Evolutionary conservation across 164 flowering plant species (phyloP), one percentile per base, ranked within the genome.

Genomic region (Euptelea pleiosperma): DNA sequence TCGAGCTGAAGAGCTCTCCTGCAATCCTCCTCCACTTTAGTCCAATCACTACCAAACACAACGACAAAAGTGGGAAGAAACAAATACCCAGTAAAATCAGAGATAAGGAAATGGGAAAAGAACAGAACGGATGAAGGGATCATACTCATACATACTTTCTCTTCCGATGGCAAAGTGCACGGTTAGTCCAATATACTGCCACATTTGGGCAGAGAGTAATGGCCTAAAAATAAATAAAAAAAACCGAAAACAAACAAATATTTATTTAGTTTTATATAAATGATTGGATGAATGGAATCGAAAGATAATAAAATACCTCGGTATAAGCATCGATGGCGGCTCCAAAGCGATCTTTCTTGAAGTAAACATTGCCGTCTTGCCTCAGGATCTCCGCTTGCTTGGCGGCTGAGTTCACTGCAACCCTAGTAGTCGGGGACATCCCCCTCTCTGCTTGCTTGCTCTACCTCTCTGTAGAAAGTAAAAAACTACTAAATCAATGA

Each of bases 311-410:
- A 48, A 30, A 26, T 40, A 88, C 98, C 90, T 81, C 92, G 0
- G 98, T 89, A 45, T 91, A 89, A 31, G 98, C 98, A 54, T 91
- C 98, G 29, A 89, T 91, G 70, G 98, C 96, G 51, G 98, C 98
- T 3, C 75, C 87, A 34, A 81, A 81, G 0, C 84, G 78, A 11
- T 69, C 71, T 55, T 80, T 86, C 51, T 61, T 69, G 80, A 83
- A 91, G 71, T 60, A 86, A 24, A 6, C 0, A 63, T 91, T 91
- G 1, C 96, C 98, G 25, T 80, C 78, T 64, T 69, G 63, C 45
- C 64, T 76, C 11, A 83, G 74, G 15, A 50, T 73, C 69, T 91
- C 96, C 16, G 94, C 98, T 55, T 81, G 96, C 39, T 69, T 69
- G n/a, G 68, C 66, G 19, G 71, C 77, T 4, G 59, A 15, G 3